Base-by-base conservation (phyloP, 169 alveolate species). In the Ichthyophthirius multifiliis region DNA sequence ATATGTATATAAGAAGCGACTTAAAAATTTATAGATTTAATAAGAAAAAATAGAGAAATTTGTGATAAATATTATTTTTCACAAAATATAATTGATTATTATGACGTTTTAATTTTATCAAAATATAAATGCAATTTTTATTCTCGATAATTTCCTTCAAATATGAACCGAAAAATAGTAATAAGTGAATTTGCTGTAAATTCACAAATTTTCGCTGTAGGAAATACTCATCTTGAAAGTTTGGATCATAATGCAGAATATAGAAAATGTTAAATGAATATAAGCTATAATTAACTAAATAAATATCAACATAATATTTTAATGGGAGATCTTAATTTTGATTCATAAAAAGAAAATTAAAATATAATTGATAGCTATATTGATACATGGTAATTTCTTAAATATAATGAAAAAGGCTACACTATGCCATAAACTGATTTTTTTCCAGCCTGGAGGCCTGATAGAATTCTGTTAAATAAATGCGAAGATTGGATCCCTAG, bases 321-420 rank as follows among this genome's bases (percentile, higher is more conserved):
- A 1, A 79, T 85, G 87, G 91, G 91, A 13, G 91, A 85, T 48
- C 81, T 85, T 34, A 85, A 85, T 76, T 65, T 80, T 18, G 83
- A 80, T 32, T 74, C 85, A 32, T 43, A 43, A 41, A 43, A 35
- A 23, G 85, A 74, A 34, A 74, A 76, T 43, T 30, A 55, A 39
- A 13, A 71, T 16, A 20, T 62, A 16, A 39, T 73, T 44, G 20
- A 47, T 16, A 30, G 10, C 30, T 85, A 67, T 62, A 16, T 12
- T 18, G 91, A 85, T 71, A 39, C 76, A n/a, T 85, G 74, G 83
- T 16, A 48, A 67, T 27, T 47, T 9, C 75, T 81, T 0, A 16
- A 80, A 34, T 55, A 73, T 43, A 65, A 76, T 20, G 77, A 73
- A 6, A 67, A 71, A 35, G 47, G 83, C 3, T 64, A 46, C 20